phyloP scores from a whole-genome alignment of 805 yeast genomes.

The Starmerella davenportii region DNA sequence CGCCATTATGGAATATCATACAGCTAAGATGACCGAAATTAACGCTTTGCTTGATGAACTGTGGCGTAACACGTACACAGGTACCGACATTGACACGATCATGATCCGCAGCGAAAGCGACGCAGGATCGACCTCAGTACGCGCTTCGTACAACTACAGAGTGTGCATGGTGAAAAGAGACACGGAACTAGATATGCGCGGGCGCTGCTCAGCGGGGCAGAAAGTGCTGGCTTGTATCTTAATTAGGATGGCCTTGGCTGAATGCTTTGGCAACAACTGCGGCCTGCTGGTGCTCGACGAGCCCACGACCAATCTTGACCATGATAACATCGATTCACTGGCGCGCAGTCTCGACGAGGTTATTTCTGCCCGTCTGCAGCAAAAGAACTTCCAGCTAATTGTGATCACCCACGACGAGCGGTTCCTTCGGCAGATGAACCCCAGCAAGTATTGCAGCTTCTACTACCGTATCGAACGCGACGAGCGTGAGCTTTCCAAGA shows the following conservation, averaged over 20 bases:
- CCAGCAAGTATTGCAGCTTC: slow-evolving; percentile 68
- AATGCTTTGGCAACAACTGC: slow-evolving; percentile 85
- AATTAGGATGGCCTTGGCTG: slow-evolving; percentile 80
- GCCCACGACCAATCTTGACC: slow-evolving; percentile 91
- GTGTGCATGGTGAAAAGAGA: slow-evolving; percentile 91
- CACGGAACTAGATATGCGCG: slow-evolving; percentile 91
- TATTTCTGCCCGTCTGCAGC: slow-evolving; percentile 54
- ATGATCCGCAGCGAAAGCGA: slow-evolving; percentile 62
- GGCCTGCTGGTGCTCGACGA: slow-evolving; percentile 95
- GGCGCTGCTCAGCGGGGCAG: slow-evolving; percentile 96
- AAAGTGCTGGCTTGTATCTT: slow-evolving; percentile 83
- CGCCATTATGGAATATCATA: slow-evolving; percentile 86
- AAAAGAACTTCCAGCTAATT: slow-evolving; percentile 79
- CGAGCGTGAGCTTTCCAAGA: slow-evolving; percentile 62
- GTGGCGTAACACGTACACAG: slow-evolving; percentile 88
- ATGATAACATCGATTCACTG: slow-evolving; percentile 70
- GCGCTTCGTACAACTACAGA: slow-evolving; percentile 66
- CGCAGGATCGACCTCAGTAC: slow-evolving; percentile 24
- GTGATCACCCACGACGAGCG: slow-evolving; percentile 95
- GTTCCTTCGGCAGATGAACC: slow-evolving; percentile 69
- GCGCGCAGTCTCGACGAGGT: slow-evolving; percentile 65
- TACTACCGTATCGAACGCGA: slow-evolving; percentile 70
- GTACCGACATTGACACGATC: slow-evolving; percentile 87
- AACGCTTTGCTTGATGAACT: slow-evolving; percentile 73
- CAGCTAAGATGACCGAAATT: slow-evolving; percentile 80